Percentiles rank a stretch among this genome's conserved stretches.
Evolutionary conservation across 768 basidiomycete species (phyloP).

Genomic region (Russula sp.): DNA sequence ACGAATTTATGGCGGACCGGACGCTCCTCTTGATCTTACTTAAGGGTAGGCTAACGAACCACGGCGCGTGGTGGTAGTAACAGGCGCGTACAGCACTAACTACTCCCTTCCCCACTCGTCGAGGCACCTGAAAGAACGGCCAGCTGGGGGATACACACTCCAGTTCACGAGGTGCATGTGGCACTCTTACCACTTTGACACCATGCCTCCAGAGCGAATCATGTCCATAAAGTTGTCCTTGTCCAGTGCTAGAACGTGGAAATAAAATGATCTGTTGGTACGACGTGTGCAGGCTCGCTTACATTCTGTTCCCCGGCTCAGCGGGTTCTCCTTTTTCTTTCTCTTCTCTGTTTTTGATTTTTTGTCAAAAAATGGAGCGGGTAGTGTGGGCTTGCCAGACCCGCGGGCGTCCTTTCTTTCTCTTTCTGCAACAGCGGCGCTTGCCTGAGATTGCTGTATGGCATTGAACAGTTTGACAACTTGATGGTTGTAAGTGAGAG

Average conservation of each 20-base stretch:
- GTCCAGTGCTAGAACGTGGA: constrained; percentile 41
- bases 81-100: too few relatives aligned
- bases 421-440: constrained; percentile 43
- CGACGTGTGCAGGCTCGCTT: constrained; percentile 21
- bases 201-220: constrained; percentile 74
- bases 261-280: constrained; percentile 6
- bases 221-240: constrained; percentile 76
- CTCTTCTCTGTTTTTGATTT: constrained; percentile 43
- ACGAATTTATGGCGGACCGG: not conserved
- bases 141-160: too few relatives aligned
- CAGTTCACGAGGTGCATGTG: too few relatives aligned
- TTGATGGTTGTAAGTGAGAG: constrained; percentile 18
- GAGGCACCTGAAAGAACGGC: too few relatives aligned
- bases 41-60: constrained; percentile 7
- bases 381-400: constrained; percentile 63
- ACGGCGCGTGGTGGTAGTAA: too few relatives aligned
- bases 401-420: constrained; percentile 57
- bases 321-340: constrained; percentile 46
- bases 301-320: constrained; percentile 56
- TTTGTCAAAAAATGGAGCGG: constrained; percentile 51
- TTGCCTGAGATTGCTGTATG: constrained; percentile 73
- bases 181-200: constrained; percentile 49
- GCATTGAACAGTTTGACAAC: constrained; percentile 86
- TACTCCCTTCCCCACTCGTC: too few relatives aligned
- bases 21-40: not conserved